A percentile compares a stretch with the other conserved stretches of the same genome.
These are phyloP conservation scores for Cladorrhinum sp. DNA, from an alignment of 2,329 filamentous ascomycete species.

Conservation along the genomic window DNA sequence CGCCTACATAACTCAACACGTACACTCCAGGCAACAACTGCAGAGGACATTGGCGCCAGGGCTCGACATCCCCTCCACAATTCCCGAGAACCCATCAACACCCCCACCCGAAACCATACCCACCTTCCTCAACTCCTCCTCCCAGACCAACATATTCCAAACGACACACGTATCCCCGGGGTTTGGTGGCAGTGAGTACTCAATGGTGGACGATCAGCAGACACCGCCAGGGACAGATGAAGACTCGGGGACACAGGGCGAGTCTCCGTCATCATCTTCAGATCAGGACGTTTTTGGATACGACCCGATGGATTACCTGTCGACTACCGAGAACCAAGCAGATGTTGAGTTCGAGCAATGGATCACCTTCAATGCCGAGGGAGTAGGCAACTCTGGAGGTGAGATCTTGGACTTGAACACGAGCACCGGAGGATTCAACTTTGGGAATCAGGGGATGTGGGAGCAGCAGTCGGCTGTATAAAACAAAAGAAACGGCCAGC, in stretches of 20 bases:
- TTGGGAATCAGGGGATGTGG: neutral
- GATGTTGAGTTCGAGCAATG: conserved; percentile 58
- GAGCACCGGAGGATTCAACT: neutral
- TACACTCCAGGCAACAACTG: neutral
- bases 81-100: neutral
- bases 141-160: neutral
- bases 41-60: neutral
- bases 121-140: neutral
- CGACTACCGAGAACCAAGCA: neutral
- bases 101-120: neutral
- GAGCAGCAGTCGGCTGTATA: neutral
- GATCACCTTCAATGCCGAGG: conserved; percentile 56
- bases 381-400: conserved; percentile 40
- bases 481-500: neutral
- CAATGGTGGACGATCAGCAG: conserved; percentile 4
- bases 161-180: neutral
- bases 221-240: conserved; percentile 4
- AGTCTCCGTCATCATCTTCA: neutral
- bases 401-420: conserved; percentile 35
- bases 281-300: neutral
- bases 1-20: neutral
- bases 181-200: neutral
- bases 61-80: neutral
- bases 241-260: conserved; percentile 1
- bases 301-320: neutral